Base-by-base conservation (phyloP, 352 stramenopile genomes). In the Phytophthora lateralis region DNA sequence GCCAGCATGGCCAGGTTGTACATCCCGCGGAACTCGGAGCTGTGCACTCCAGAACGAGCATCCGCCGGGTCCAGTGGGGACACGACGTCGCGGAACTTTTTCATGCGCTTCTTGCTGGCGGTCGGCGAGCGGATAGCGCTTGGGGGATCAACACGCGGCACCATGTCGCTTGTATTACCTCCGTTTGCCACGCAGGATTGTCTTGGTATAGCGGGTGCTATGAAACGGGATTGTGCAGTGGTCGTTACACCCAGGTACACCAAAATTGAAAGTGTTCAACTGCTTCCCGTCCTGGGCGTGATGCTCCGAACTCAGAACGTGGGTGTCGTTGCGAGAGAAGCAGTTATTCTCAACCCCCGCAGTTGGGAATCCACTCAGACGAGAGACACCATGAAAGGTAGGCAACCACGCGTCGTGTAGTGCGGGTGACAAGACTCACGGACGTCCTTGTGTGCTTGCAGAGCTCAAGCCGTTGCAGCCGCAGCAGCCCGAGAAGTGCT, bases 1-100 rank as follows among this genome's bases (percentile, higher is more conserved):
- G 74, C 57, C 55, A 93, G 76, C 61, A 90, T 82, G 24, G 81
- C 80, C 21, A 93, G 50, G 65, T 93, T 90, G 80, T 90, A 93
- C 55, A 90, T 75, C 4, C 80, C 81, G 15, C 81, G 79, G 49
- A 93, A 93, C 59, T 91, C 80, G 67, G 79, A 90, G 64, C 71
- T 80, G 73, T 91, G 78, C 29, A 93, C 78, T n/a, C 72, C 76
- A 1, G 78, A 87, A 49, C 80, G 84, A 35, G 63, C 49, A 62
- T 93, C 84, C 6, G 84, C 81, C 4, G 80, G 81, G 46, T 93
- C 81, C 38, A 93, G 24, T 11, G 78, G 82, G 21, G 84, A 93
- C 46, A 90, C 78, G 14, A 76, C 78, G 21, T 71, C 65, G 9
- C 69, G 57, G 44, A 91, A 90, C 57, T 85, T 80, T 63, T 90